These are phyloP conservation scores for Sporothrix inflata DNA, from an alignment of 2,329 filamentous ascomycete genomes.

Conservation along the genomic window DNA sequence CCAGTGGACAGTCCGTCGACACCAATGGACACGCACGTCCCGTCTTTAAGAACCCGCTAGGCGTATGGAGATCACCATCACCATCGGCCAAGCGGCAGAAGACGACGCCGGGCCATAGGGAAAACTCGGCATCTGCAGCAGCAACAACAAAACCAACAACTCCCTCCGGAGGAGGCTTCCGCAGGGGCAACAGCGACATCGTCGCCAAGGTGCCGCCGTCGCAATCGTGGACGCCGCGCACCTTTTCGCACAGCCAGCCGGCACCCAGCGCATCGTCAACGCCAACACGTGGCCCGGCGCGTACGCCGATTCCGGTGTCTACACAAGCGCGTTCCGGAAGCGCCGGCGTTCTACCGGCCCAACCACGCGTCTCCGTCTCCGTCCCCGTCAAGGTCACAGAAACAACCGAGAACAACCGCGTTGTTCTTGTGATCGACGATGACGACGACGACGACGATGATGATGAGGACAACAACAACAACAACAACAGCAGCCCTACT, in stretches of 20 bases:
- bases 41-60: slow-evolving; percentile 24
- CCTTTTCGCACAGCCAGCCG: background rate
- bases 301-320: background rate
- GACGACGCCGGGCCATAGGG: background rate
- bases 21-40: background rate
- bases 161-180: background rate
- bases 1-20: background rate
- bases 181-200: no score
- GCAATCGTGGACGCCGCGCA: background rate
- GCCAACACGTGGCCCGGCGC: background rate
- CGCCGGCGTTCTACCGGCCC: background rate
- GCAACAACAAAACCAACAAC: background rate
- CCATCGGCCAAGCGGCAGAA: slow-evolving; percentile 27
- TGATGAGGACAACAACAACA: no score
- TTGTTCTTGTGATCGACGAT: slow-evolving; percentile 28
- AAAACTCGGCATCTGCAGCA: background rate
- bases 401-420: slow-evolving; percentile 8
- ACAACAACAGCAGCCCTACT: background rate
- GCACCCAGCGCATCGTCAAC: background rate
- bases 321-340: background rate
- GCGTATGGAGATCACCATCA: slow-evolving; percentile 1
- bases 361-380: background rate
- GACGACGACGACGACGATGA: slow-evolving; percentile 21
- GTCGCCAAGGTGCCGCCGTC: no score
- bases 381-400: slow-evolving; percentile 10